Evolutionary conservation across 371 early-diverging fungal species (phyloP), one percentile per base, ranked within the genome.

Genomic region (Basidiobolus meristosporus): DNA sequence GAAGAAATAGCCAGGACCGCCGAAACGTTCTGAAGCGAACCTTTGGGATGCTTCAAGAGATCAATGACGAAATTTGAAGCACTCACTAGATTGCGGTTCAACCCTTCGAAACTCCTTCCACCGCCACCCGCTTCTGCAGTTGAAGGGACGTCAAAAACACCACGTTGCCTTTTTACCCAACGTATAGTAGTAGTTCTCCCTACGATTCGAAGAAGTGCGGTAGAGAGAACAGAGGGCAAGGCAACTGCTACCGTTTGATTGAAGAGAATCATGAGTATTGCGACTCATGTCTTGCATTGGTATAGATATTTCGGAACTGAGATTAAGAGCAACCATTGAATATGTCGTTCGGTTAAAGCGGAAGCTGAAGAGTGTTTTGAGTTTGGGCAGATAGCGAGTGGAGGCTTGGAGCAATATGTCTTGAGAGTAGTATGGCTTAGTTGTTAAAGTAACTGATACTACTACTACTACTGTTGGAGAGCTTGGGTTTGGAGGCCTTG

Each of bases 91-190:
- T 33, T n/a, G 21, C n/a, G 28, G 23, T 15, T 22, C 39, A 47
- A 22, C 7, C 21, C 47, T 14, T 31, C 44, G 39, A 44, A 45
- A 29, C 34, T 44, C 39, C 43, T 36, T 35, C 49, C 43, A 43
- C 54, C 56, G n/a, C 44, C 44, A 39, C 43, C 51, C 5, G 12
- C 36, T 10, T 14, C 7, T 16, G 16, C 28, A 11, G 1, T 17
- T 36, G 40, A 50, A 39, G 53, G 11, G 38, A 6, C 47, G 56
- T 61, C 62, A 61, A 57, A 57, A 45, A 43, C 51, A 61, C 62
- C 62, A 61, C 61, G 62, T 61, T 35, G 42, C 26, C 45, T 61
- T 59, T 52, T 54, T 61, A 15, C 62, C 62, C 52, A 52, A 43
- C 47, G 52, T 53, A 45, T 36, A 62, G 44, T 46, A 56, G 44